These are phyloP conservation scores for Leptomonas pyrrhocoris DNA, from an alignment of 208 protist genomes.

Conservation along the genomic window DNA sequence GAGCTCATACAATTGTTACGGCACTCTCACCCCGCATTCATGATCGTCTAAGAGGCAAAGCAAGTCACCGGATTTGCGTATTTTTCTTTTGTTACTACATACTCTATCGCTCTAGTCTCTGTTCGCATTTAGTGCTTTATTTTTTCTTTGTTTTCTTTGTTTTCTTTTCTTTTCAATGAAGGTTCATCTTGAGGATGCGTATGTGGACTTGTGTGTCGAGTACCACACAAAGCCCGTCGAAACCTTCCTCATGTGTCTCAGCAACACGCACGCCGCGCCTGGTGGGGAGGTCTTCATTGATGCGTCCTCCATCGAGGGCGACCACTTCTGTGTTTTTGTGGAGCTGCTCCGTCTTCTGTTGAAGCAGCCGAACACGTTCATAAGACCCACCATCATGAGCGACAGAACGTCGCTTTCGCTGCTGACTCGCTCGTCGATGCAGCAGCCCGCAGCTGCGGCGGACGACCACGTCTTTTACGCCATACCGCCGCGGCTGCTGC, in stretches of 20 bases:
- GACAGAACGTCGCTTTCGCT: background rate
- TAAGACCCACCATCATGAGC: slow-evolving; percentile 11
- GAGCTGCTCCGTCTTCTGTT: slow-evolving; percentile 32
- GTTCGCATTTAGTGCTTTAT: background rate
- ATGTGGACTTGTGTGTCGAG: slow-evolving; percentile 27
- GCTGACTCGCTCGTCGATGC: background rate
- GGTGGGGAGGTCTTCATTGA: slow-evolving; percentile 40
- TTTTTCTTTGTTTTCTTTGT: slow-evolving; percentile 22
- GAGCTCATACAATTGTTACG: too few relatives aligned
- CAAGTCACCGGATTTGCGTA: too few relatives aligned
- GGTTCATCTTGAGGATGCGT: slow-evolving; percentile 26
- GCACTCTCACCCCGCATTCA: too few relatives aligned
- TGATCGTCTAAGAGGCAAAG: too few relatives aligned
- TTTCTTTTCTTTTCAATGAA: slow-evolving; percentile 22
- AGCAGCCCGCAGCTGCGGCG: background rate
- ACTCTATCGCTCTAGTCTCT: background rate
- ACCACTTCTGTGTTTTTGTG: slow-evolving; percentile 34
- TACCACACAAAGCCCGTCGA: slow-evolving; percentile 22
- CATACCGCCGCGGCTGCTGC: slow-evolving; percentile 26
- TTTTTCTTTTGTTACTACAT: background rate
- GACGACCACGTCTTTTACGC: slow-evolving; percentile 19
- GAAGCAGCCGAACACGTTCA: slow-evolving; percentile 9
- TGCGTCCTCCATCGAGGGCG: slow-evolving; percentile 27
- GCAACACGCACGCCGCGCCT: slow-evolving; percentile 17
- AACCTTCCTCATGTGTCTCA: slow-evolving; percentile 13